Evolutionary conservation across 2,329 filamentous ascomycete genomes (phyloP).

Genomic region (Shiraia sp.): DNA sequence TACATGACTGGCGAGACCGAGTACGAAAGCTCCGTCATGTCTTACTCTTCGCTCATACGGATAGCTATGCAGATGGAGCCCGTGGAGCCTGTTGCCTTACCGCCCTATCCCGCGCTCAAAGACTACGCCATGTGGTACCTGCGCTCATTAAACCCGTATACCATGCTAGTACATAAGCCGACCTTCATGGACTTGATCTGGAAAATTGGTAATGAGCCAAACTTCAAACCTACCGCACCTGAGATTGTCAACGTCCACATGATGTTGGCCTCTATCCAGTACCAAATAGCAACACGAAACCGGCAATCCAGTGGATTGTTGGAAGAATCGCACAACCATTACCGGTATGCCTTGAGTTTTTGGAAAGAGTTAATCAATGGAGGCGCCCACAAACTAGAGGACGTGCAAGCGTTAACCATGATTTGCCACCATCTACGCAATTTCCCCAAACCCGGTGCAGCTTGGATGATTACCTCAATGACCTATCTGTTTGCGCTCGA

Average conservation of each 20-base stretch:
- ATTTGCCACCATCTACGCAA: constrained; percentile 73
- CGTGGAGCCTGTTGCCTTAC: constrained; percentile 62
- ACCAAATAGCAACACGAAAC: constrained; percentile 76
- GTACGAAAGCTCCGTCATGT: constrained; percentile 61
- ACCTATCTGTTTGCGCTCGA: constrained; percentile 73
- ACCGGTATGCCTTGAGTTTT: constrained; percentile 73
- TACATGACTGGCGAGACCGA: constrained; percentile 71
- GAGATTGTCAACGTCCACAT: constrained; percentile 76
- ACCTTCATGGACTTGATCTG: constrained; percentile 73
- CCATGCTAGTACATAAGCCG: constrained; percentile 77
- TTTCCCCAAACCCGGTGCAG: constrained; percentile 78
- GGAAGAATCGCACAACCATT: constrained; percentile 73
- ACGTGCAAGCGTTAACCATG: constrained; percentile 74
- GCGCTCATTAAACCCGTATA: constrained; percentile 69
- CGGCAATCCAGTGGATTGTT: constrained; percentile 55
- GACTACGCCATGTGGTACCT: constrained; percentile 78
- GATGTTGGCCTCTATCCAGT: constrained; percentile 77
- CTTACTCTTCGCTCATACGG: constrained; percentile 70
- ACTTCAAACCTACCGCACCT: constrained; percentile 63
- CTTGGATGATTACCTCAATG: constrained; percentile 67
- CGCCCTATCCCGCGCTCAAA: constrained; percentile 65
- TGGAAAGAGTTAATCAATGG: constrained; percentile 67
- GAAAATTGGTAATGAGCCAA: constrained; percentile 71
- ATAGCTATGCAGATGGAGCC: constrained; percentile 62
- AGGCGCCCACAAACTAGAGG: constrained; percentile 61